Evolutionary conservation across 2,329 filamentous ascomycete genomes (phyloP).

Genomic region (Lasiodiplodia theobromae): DNA sequence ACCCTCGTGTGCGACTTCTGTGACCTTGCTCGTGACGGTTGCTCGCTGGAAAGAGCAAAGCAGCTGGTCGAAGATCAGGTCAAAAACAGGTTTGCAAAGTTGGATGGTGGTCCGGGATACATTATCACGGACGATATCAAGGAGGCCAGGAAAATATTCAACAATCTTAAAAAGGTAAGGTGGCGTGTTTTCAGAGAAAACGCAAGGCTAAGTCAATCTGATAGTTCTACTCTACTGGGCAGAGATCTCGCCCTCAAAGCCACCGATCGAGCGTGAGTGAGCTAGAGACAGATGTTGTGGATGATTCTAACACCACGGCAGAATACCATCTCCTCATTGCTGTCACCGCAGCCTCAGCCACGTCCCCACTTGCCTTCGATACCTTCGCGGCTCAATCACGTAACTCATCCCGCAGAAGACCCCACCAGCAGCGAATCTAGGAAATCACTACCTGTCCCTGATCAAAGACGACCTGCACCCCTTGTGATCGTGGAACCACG

Average conservation of each 20-base stretch:
- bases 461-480: not conserved
- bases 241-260: not conserved
- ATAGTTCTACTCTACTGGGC: not conserved
- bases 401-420: not conserved
- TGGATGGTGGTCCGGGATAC: not conserved
- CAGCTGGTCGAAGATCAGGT: constrained; percentile 5
- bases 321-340: not conserved
- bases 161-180: constrained; percentile 2
- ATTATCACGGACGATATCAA: not conserved
- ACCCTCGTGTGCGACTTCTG: not conserved
- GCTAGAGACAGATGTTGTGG: not conserved
- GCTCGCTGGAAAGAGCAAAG: not conserved
- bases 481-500: not conserved
- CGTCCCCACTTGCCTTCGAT: not conserved
- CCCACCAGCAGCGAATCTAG: not conserved
- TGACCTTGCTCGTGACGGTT: not conserved
- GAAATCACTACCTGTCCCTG: not conserved
- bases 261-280: constrained; percentile 1
- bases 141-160: not conserved
- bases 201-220: not conserved
- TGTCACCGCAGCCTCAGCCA: not conserved
- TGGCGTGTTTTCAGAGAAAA: not conserved
- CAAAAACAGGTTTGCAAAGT: not conserved
- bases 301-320: not conserved
- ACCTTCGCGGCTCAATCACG: not conserved